Conservation (phyloP, 768 basidiomycete genomes). For the Megacollybia marginata region DNA sequence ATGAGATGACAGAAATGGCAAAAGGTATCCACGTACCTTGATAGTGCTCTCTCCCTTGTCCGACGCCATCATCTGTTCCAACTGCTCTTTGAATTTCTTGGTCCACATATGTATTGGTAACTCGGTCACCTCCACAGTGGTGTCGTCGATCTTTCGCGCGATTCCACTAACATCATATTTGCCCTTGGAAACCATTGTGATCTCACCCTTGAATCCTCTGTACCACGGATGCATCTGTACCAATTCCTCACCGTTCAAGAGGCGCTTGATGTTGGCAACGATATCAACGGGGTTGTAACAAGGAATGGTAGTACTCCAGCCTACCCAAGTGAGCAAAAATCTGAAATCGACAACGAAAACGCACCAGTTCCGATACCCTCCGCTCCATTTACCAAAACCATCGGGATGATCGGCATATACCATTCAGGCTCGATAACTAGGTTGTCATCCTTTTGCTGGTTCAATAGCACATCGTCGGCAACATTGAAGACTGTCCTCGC, state of each 20-base stretch:
- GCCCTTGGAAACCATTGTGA: conserved; percentile 75
- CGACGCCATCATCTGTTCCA: conserved; percentile 77
- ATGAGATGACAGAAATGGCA: neutral
- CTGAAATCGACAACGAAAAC: conserved; percentile 7
- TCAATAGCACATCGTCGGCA: conserved; percentile 80
- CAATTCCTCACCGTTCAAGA: conserved; percentile 81
- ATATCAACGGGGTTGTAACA: conserved; percentile 91
- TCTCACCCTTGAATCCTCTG: conserved; percentile 88
- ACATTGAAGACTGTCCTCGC: conserved; percentile 75
- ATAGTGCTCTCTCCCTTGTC: conserved; percentile 77
- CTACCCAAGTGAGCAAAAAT: conserved; percentile 27
- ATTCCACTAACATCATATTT: conserved; percentile 80
- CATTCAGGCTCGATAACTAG: conserved; percentile 85
- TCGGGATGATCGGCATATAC: conserved; percentile 85
- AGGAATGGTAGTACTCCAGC: conserved; percentile 93
- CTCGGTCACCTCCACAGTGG: conserved; percentile 93
- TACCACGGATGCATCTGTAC: conserved; percentile 94
- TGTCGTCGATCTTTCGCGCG: conserved; percentile 69
- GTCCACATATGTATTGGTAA: conserved; percentile 96
- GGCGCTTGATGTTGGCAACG: conserved; percentile 75
- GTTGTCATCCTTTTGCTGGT: conserved; percentile 81
- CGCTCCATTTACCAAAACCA: conserved; percentile 88
- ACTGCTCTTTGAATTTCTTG: conserved; percentile 81
- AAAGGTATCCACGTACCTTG: conserved; percentile 47
- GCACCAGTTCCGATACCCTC: conserved; percentile 96